Evolutionary conservation across 2,329 filamentous ascomycete genomes (phyloP).

Genomic region (Neurospora sp.): DNA sequence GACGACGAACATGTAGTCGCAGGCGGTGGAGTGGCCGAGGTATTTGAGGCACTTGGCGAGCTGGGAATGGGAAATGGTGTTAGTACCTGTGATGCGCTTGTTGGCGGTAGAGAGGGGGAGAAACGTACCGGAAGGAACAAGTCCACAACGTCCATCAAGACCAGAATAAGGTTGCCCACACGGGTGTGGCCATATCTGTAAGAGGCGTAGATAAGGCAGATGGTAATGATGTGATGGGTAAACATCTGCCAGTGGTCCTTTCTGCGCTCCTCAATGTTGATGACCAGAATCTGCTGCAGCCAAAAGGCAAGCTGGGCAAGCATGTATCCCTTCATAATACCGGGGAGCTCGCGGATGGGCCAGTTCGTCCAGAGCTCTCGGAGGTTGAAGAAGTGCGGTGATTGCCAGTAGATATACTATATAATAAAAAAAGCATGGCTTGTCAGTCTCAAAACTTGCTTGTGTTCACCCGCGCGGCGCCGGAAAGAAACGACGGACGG

Average conservation of each 20-base stretch:
- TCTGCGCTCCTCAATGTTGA: constrained; percentile 86
- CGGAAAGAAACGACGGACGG: not conserved
- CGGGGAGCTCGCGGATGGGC: constrained; percentile 66
- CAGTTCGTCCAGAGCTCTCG: constrained; percentile 74
- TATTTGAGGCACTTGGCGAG: constrained; percentile 92
- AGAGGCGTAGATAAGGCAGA: constrained; percentile 65
- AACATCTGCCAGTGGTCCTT: constrained; percentile 98
- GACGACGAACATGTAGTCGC: constrained; percentile 73
- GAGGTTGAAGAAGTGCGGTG: constrained; percentile 68
- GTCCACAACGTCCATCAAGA: constrained; percentile 90
- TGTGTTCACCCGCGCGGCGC: not conserved
- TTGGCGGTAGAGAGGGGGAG: not conserved
- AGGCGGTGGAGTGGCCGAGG: constrained; percentile 61
- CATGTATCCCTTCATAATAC: constrained; percentile 79
- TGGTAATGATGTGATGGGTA: constrained; percentile 86
- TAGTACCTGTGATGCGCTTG: not conserved
- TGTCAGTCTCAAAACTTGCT: not conserved
- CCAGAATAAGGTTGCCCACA: constrained; percentile 79
- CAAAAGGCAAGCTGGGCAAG: constrained; percentile 86
- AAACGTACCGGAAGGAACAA: constrained; percentile 68
- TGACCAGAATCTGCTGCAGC: constrained; percentile 87
- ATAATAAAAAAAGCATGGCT: constrained; percentile 9
- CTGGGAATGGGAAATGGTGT: constrained; percentile 31
- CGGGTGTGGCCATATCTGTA: constrained; percentile 83
- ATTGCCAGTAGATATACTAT: constrained; percentile 77